phyloP scores from a whole-genome alignment of 257 asterid genomes.

The Fraxinus anomala region DNA sequence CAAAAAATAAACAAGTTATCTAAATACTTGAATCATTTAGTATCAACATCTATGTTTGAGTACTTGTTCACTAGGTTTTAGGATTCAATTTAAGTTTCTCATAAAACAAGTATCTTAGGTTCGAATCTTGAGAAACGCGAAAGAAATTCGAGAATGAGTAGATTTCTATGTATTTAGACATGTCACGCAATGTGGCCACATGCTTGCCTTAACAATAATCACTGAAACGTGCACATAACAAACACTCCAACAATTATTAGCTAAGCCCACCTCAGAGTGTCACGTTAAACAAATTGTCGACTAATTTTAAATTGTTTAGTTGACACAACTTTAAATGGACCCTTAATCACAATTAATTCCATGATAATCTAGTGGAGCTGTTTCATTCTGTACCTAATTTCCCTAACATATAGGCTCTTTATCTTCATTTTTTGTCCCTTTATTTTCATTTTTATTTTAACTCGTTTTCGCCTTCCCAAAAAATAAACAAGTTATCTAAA shows the following conservation, averaged over 20 bases:
- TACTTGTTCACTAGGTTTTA: no score
- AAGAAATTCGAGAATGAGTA: no score
- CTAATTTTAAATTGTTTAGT: background rate
- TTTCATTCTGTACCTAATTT: constrained; percentile 29
- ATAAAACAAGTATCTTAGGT: no score
- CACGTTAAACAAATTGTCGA: constrained; percentile 5
- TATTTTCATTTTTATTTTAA: background rate
- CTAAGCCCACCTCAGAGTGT: constrained; percentile 28
- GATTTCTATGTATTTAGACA: constrained; percentile 45
- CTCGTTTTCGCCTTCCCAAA: background rate
- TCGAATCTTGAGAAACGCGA: no score
- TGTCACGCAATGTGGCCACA: constrained; percentile 36
- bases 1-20: background rate
- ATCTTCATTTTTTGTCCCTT: background rate
- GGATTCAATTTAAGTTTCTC: no score
- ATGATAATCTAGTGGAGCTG: constrained; percentile 30
- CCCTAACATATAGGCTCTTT: background rate
- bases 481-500: background rate
- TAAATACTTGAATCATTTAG: background rate
- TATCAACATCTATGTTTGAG: no score
- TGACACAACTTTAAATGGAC: background rate
- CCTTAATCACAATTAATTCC: constrained; percentile 23
- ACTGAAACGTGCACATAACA: constrained; percentile 54
- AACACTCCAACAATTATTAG: constrained; percentile 25
- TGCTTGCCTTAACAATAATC: constrained; percentile 44